phyloP scores from a whole-genome alignment of 23 red algal genomes.

The Gracilaria domingensis region DNA sequence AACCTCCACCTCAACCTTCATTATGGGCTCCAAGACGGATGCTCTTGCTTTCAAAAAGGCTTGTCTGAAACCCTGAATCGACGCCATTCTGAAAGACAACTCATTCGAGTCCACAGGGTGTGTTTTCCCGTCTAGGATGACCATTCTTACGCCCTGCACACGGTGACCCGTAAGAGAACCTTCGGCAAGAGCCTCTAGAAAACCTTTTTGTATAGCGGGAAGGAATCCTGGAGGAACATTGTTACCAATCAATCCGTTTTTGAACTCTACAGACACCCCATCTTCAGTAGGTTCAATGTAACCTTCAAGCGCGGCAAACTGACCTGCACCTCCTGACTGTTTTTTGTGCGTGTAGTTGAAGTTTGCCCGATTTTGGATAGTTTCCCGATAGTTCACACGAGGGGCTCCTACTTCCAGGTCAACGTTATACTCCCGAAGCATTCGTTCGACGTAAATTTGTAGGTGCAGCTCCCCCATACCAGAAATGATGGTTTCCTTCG shows the following conservation, averaged over 20 bases:
- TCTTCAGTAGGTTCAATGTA: constrained; percentile 84
- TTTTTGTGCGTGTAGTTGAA: constrained; percentile 99
- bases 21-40: constrained; percentile 89
- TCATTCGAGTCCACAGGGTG: constrained; percentile 98
- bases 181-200: constrained; percentile 80
- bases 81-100: constrained; percentile 90
- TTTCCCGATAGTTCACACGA: constrained; percentile 98
- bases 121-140: constrained; percentile 87
- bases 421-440: constrained; percentile 95
- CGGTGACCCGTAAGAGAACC: constrained; percentile 89
- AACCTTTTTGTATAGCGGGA: constrained; percentile 96
- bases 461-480: constrained; percentile 99
- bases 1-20: constrained; percentile 88
- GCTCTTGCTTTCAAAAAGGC: constrained; percentile 82
- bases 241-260: constrained; percentile 91
- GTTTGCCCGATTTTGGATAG: constrained; percentile 57
- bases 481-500: constrained; percentile 93
- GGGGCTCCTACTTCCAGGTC: constrained; percentile 89
- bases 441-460: constrained; percentile 95
- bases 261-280: constrained; percentile 84
- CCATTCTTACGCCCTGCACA: constrained; percentile 93
- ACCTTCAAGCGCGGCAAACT: constrained; percentile 95
- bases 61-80: constrained; percentile 89
- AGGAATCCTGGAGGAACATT: constrained; percentile 91
- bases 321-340: constrained; percentile 96